A percentile compares a stretch with the other conserved stretches of the same genome.
phyloP scores from a whole-genome alignment of 2,329 filamentous ascomycete species.

The Colletotrichum sp. region DNA sequence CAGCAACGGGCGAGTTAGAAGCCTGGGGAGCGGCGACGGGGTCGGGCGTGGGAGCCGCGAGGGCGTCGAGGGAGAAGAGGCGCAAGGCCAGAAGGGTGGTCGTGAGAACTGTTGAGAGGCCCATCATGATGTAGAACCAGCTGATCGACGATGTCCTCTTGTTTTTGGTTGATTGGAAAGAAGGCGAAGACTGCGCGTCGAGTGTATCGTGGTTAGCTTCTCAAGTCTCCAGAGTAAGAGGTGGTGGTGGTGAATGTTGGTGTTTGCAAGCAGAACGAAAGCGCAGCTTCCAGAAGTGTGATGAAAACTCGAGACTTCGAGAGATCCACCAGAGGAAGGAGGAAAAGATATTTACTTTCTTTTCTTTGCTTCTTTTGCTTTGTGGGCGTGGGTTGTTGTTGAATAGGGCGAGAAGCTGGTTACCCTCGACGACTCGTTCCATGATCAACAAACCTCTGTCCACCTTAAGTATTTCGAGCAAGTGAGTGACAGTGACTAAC shows the following conservation, averaged over 20 bases:
- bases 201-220: not conserved
- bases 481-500: constrained; percentile 16
- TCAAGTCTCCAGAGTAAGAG: not conserved
- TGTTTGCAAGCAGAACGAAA: not conserved
- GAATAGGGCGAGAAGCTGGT: not conserved
- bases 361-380: not conserved
- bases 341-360: not conserved
- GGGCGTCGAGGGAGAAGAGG: constrained; percentile 39
- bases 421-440: not conserved
- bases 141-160: constrained; percentile 27
- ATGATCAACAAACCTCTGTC: not conserved
- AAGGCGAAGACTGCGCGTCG: not conserved
- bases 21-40: constrained; percentile 19
- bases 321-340: not conserved
- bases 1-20: constrained; percentile 25
- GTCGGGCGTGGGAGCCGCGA: constrained; percentile 34
- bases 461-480: not conserved
- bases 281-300: not conserved
- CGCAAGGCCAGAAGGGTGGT: constrained; percentile 48
- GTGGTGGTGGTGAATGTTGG: not conserved
- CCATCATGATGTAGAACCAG: constrained; percentile 47
- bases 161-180: not conserved
- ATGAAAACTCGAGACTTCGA: constrained; percentile 11
- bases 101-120: constrained; percentile 46
- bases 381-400: not conserved